Evolutionary conservation across 352 stramenopile species (phyloP).

Genomic region (Pythium sukuiense): DNA sequence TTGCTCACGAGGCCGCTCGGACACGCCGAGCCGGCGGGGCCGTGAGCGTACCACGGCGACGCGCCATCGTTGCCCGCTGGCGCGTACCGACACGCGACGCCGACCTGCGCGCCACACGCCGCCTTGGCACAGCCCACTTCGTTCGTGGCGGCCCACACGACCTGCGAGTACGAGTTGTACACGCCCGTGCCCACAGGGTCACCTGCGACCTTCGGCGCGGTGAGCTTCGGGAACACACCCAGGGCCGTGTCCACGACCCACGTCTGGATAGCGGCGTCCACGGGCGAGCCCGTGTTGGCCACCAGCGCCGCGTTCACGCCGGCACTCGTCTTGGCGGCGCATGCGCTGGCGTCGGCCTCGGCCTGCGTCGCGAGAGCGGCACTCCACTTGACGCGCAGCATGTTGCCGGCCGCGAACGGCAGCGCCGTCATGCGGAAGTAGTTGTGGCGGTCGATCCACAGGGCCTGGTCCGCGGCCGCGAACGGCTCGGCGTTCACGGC

Average conservation of each 20-base stretch:
- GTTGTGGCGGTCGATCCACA: conserved; percentile 77
- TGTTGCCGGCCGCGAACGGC: conserved; percentile 61
- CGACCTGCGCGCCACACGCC: conserved; percentile 40
- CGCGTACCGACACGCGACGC: conserved; percentile 66
- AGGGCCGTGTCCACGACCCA: conserved; percentile 63
- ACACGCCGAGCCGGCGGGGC: conserved; percentile 43
- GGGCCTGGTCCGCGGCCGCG: conserved; percentile 38
- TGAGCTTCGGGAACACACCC: conserved; percentile 44
- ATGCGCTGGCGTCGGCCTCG: conserved; percentile 39
- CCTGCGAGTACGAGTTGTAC: conserved; percentile 79
- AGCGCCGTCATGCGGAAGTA: conserved; percentile 77
- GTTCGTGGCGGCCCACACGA: conserved; percentile 63
- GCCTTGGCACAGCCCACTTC: conserved; percentile 61
- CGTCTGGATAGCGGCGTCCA: conserved; percentile 56
- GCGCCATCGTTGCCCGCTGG: conserved; percentile 48
- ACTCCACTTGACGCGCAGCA: conserved; percentile 69
- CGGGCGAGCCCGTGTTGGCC: conserved; percentile 23
- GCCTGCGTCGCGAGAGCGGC: conserved; percentile 42
- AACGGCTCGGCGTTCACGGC: conserved; percentile 16
- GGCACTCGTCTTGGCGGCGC: conserved; percentile 31
- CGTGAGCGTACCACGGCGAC: conserved; percentile 65
- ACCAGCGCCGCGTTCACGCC: conserved; percentile 55
- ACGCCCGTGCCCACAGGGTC: conserved; percentile 50
- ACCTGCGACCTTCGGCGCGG: conserved; percentile 40
- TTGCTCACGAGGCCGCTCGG: conserved; percentile 45